Base-by-base conservation (phyloP, 2,329 filamentous ascomycete species). In the Ciborinia camelliae region DNA sequence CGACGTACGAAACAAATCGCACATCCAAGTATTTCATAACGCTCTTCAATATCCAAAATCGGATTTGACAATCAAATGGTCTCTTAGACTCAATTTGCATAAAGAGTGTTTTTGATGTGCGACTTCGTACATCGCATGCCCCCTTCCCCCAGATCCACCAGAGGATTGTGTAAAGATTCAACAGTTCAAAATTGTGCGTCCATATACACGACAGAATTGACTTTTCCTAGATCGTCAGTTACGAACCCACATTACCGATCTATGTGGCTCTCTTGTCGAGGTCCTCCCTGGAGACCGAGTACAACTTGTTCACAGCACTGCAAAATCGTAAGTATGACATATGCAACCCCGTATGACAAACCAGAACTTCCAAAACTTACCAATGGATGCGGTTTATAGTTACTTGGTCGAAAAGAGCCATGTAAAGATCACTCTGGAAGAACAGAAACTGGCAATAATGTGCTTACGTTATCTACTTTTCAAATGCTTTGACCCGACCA, bases 261-360 rank as follows among this genome's bases (percentile, higher is more conserved):
- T 76, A 14, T 77, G 73, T 66, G 76, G 73, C 30, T 77, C 77
- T 6, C 68, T 79, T 12, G 73, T 79, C 1, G 71, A 76, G 41
- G 62, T 74, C 0, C 50, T 68, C 4, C 64, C 69, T 28, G 71
- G 70, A 32, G 73, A 72, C 32, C 70, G 69, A 1, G 62, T 80
- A 1, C 68, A 76, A 47, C 70, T 80, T 26, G 75, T 79, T 4
- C 78, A 79, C 65, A 61, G 68, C 26, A 77, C 76, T 9, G 78
- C 75, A 4, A 77, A 73, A 63, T 58, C 59, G 73, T 77, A 70
- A 65, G 70, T 65, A 30, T 18, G 5, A 50, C 4, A 28, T 50
- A 20, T 18, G 18, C 7, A 9, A 30, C 26, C 28, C 39, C 15
- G 5, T 15, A 9, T 1, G 37, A 39, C 14, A 28, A 12, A 12